phyloP scores from a whole-genome alignment of 2,329 filamentous ascomycete species.

The Aspergillus sp. region DNA sequence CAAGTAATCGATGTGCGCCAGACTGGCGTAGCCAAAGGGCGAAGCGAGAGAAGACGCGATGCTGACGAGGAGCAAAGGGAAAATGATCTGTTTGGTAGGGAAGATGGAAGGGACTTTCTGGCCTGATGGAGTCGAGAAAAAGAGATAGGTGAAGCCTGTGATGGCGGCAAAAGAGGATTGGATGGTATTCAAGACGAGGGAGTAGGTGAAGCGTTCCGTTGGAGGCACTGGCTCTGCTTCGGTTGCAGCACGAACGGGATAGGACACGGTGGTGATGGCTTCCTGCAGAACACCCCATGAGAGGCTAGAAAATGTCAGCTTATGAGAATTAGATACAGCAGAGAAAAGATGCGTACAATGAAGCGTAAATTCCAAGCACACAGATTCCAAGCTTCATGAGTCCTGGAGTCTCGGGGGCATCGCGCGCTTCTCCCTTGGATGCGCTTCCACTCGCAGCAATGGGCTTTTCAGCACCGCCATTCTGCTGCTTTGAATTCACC shows the following conservation, averaged over 20 bases:
- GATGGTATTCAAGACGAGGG: slow-evolving; percentile 92
- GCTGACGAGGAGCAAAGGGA: slow-evolving; percentile 77
- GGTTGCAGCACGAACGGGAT: slow-evolving; percentile 58
- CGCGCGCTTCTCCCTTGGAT: slow-evolving; percentile 15
- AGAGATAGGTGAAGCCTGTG: slow-evolving; percentile 77
- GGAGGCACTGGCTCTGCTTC: slow-evolving; percentile 31
- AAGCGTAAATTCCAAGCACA: slow-evolving; percentile 92
- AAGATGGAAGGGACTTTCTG: slow-evolving; percentile 57
- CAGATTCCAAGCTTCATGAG: slow-evolving; percentile 74
- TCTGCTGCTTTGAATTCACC: slow-evolving; percentile 23
- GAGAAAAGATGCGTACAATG: slow-evolving; percentile 61
- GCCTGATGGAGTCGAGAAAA: slow-evolving; percentile 55
- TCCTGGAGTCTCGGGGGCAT: slow-evolving; percentile 47
- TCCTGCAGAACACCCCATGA: slow-evolving; percentile 97
- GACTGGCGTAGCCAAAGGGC: slow-evolving; percentile 91
- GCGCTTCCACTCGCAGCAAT: slow-evolving; percentile 12
- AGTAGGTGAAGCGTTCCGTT: slow-evolving; percentile 78
- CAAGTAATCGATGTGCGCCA: slow-evolving; percentile 94
- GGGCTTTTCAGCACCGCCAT: slow-evolving; percentile 22
- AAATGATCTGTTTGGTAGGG: slow-evolving; percentile 68
- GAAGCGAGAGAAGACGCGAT: slow-evolving; percentile 82
- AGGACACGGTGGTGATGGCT: slow-evolving; percentile 88
- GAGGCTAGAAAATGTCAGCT: slow-evolving; percentile 50
- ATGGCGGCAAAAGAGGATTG: slow-evolving; percentile 85
- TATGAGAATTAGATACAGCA: neutral